Evolutionary conservation across 805 yeast genomes (phyloP).

Genomic region (Candida incommunis): DNA sequence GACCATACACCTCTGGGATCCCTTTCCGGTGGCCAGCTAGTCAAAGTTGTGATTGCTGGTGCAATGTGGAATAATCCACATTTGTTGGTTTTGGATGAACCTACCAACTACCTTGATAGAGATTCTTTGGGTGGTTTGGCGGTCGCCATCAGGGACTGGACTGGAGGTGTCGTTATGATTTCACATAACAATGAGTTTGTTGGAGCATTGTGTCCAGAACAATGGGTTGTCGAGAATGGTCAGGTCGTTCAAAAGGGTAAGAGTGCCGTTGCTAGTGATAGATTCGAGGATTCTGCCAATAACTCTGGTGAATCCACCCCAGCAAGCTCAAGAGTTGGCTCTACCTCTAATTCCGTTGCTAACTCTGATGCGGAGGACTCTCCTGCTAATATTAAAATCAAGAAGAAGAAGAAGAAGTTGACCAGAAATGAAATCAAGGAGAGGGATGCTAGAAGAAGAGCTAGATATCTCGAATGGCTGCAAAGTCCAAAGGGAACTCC

Average conservation of each 20-base stretch:
- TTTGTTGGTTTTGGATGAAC: slow-evolving; percentile 93
- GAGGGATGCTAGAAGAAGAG: slow-evolving; percentile 85
- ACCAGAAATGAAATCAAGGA: slow-evolving; percentile 91
- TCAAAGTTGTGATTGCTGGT: slow-evolving; percentile 96
- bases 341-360: slow-evolving; percentile 29
- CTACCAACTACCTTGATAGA: slow-evolving; percentile 98
- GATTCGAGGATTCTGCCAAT: slow-evolving; percentile 55
- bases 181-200: slow-evolving; percentile 96
- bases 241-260: slow-evolving; percentile 72
- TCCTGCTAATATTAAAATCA: slow-evolving; percentile 91
- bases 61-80: slow-evolving; percentile 99
- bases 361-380: slow-evolving; percentile 58
- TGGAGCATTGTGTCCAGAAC: slow-evolving; percentile 96
- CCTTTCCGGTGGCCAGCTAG: slow-evolving; percentile 94
- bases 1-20: slow-evolving; percentile 97
- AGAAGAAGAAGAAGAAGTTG: slow-evolving; percentile 87
- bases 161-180: slow-evolving; percentile 97
- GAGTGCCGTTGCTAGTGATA: slow-evolving; percentile 54
- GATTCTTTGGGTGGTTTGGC: slow-evolving; percentile 97
- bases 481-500: slow-evolving; percentile 97
- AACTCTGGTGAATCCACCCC: slow-evolving; percentile 35
- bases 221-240: slow-evolving; percentile 95
- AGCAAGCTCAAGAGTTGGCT: slow-evolving; percentile 27
- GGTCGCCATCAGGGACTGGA: slow-evolving; percentile 94
- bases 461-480: slow-evolving; percentile 90